Base-by-base conservation (phyloP, 2,329 filamentous ascomycete genomes). In the Aspergillus sp. region DNA sequence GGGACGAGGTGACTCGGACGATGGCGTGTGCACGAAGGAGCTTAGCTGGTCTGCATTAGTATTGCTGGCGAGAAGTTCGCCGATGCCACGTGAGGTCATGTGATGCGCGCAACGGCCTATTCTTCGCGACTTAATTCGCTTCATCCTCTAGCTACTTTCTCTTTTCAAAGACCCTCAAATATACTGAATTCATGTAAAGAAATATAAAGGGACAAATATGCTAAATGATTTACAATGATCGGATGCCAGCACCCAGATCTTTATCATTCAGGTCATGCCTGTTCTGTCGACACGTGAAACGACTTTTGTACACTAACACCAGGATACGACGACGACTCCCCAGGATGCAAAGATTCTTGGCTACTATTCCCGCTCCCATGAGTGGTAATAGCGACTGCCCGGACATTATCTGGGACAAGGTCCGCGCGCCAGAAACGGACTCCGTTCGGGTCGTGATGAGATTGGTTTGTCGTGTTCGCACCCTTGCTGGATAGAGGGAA, bases 301-400 rank as follows among this genome's bases (percentile, higher is more conserved):
- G 62, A 59, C 48, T 63, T 66, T 34, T 66, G 63, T 27, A 65
- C 60, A 53, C 59, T 65, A 30, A 66, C 63, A 1, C 60, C 63
- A 8, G 52, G 52, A 30, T 54, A 52, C 29, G 56, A 53, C 1
- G 58, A 51, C 5, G 50, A 36, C 26, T 52, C 51, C 12, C 50
- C 56, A 5, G 63, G 61, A 48, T 65, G 60, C 29, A 65, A 48
- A 38, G 63, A 53, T 48, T 65, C 63, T 48, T 65, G 63, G 41
- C 63, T 65, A 48, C 62, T 65, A 19, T 55, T 55, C 27, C 49
- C 56, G 45, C 62, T 63, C 6, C 49, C 56, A 5, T 46, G 51
- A 19, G 57, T 54, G 1, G 62, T 64, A 4, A 61, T 65, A 28
- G 59, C 47, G 6, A 62, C 50, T 1, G 53, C 51, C 36, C 54